These are phyloP conservation scores for Irpex lacteus DNA, from an alignment of 1,284 basidiomycete species.

Conservation along the genomic window DNA sequence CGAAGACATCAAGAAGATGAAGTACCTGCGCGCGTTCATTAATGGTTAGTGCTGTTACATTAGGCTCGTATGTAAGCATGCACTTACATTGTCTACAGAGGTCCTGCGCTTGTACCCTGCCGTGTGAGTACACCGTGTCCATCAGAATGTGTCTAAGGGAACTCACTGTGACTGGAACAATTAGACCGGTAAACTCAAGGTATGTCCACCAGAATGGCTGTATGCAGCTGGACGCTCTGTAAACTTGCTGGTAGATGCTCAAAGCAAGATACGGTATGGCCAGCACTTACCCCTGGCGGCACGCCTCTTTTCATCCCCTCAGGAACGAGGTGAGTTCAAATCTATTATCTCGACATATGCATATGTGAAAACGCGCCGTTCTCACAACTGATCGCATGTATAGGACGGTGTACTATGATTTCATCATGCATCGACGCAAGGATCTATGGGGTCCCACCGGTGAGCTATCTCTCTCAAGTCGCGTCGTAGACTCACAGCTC, in stretches of 20 bases:
- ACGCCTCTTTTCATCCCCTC: conserved; percentile 26
- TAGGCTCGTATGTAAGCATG: background rate
- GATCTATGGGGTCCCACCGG: conserved; percentile 70
- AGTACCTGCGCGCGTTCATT: conserved; percentile 31
- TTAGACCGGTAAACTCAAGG: background rate
- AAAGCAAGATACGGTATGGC: conserved; percentile 23
- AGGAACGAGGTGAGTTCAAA: background rate
- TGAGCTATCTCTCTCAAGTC: conserved; percentile 14
- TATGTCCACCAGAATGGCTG: background rate
- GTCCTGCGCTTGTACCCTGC: conserved; percentile 29
- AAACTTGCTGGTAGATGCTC: conserved; percentile 3
- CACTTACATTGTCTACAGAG: conserved; percentile 17
- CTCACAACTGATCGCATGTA: background rate
- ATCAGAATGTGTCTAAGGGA: too few relatives aligned
- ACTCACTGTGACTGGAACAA: too few relatives aligned
- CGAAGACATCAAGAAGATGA: conserved; percentile 28
- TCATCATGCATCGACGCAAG: conserved; percentile 59
- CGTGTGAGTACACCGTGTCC: conserved; percentile 20
- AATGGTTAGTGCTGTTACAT: conserved; percentile 23
- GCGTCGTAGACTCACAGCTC: background rate
- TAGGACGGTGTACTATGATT: conserved; percentile 50
- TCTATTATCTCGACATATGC: too few relatives aligned
- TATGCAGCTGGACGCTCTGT: background rate
- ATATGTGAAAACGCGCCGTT: too few relatives aligned
- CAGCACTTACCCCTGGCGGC: conserved; percentile 20